Percentiles rank a stretch among this genome's conserved stretches.
phyloP scores from a whole-genome alignment of 2,329 filamentous ascomycete species.

The Epichloe bromicola region DNA sequence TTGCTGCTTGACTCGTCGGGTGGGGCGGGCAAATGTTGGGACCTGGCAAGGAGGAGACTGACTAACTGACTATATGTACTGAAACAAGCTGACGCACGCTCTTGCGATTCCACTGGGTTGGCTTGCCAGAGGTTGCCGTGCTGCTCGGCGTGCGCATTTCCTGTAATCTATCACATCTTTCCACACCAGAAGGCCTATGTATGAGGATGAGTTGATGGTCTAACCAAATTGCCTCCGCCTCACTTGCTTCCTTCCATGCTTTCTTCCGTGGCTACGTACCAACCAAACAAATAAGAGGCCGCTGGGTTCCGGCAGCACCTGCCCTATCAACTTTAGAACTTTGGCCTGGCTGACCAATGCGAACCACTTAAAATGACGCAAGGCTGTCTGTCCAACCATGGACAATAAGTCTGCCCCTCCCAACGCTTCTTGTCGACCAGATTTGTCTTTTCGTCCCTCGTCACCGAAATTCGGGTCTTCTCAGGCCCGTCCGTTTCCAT shows the following conservation, averaged over 20 bases:
- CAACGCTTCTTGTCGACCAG: background rate
- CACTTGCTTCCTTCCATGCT: background rate
- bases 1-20: slow-evolving; percentile 4
- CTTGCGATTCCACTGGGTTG: background rate
- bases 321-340: background rate
- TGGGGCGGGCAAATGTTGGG: background rate
- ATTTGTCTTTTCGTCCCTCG: slow-evolving; percentile 7
- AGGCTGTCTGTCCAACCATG: slow-evolving; percentile 2
- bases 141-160: background rate
- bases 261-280: background rate
- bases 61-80: too few species aligned
- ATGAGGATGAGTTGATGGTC: background rate
- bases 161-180: background rate
- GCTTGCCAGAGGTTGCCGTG: background rate
- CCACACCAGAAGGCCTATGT: background rate
- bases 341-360: background rate
- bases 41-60: background rate
- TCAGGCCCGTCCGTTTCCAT: slow-evolving; percentile 3
- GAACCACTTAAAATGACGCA: slow-evolving; percentile 13
- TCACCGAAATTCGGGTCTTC: slow-evolving; percentile 7
- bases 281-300: background rate
- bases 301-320: background rate
- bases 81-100: background rate
- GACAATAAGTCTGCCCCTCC: slow-evolving; percentile 2
- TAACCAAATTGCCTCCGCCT: background rate